Base-by-base conservation (phyloP, 148 eudicot species). In the Drosera capensis region DNA sequence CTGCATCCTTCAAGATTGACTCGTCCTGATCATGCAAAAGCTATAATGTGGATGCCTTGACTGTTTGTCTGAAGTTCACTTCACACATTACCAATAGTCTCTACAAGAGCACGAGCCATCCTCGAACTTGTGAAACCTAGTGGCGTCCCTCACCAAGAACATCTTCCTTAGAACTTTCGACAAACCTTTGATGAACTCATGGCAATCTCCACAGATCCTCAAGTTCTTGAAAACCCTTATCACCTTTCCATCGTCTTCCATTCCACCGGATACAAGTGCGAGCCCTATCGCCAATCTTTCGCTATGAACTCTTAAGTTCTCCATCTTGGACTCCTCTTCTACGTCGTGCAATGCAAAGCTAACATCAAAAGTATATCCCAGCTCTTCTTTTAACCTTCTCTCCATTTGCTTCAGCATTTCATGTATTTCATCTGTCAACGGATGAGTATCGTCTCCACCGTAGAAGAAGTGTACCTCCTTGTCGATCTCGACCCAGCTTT, bases 191-290 rank as follows among this genome's bases (percentile, higher is more conserved):
- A 79, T 75, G 64, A 82, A 82, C 54, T 73, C 80, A 23, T 82
- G 94, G 35, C 94, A 82, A 56, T 82, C 94, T 25, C 77, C 94
- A 49, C 94, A 82, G 49, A 82, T 74, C 62, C 87, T 72, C 61
- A 82, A 61, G 59, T 82, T 79, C 34, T 82, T 82, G 70, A 75
- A 82, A 56, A 82, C 54, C 29, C 78, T 49, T 6, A 79, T 75
- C 17, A 59, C 61, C 51, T 55, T 58, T 11, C 63, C 46, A 19
- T 62, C 67, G 21, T 62, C 43, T 36, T 64, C 68, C 42, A 50
- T 44, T 23, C 70, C 74, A 18, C 51, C 48, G 22, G 21, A 43
- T 42, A 79, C 59, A 49, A 82, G 59, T 21, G 86, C 86, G 34
- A 82, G 56, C 30, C 94, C 94, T 14, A 75, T 73, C 5, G 83